Conservation (phyloP, 2,329 filamentous ascomycete species). For the Aspergillus intermedius region DNA sequence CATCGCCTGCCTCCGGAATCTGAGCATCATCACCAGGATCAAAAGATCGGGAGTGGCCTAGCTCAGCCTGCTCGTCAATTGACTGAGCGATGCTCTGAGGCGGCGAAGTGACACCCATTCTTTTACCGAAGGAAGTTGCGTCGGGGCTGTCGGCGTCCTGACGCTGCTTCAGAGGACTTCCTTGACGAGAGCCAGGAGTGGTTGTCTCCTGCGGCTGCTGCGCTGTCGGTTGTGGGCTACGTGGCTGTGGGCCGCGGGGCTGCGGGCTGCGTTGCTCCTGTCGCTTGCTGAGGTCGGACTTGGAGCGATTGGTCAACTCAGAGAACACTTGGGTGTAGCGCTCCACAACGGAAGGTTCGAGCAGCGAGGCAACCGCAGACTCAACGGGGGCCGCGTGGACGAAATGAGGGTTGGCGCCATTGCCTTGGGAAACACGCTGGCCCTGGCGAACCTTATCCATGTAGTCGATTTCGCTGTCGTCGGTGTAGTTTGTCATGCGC, state of each 20-base stretch:
- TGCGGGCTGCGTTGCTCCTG: constrained; percentile 21
- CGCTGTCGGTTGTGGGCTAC: constrained; percentile 15
- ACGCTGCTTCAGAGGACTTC: constrained; percentile 43
- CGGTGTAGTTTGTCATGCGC: constrained; percentile 45
- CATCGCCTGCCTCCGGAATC: constrained; percentile 69
- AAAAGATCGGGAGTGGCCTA: constrained; percentile 14
- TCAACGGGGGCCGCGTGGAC: constrained; percentile 71
- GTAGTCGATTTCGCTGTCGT: constrained; percentile 52
- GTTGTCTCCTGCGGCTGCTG: neutral
- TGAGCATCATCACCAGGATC: constrained; percentile 50
- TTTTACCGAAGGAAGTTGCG: constrained; percentile 33
- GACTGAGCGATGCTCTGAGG: constrained; percentile 50
- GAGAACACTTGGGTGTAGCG: constrained; percentile 44
- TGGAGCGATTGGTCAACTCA: constrained; percentile 36
- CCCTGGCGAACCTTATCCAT: constrained; percentile 56
- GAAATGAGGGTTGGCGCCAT: constrained; percentile 67
- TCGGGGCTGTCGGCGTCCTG: constrained; percentile 31
- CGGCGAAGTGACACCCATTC: constrained; percentile 44
- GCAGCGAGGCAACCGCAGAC: constrained; percentile 83
- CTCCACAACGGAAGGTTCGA: constrained; percentile 74
- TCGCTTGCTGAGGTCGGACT: constrained; percentile 37
- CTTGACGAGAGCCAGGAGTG: constrained; percentile 24
- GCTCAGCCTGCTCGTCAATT: constrained; percentile 24
- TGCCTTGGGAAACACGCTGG: constrained; percentile 63
- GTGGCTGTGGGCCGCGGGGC: constrained; percentile 7